Evolutionary conservation across 192 early-diverging fungal species (phyloP).

Genomic region (Gamsiella multidivaricata): DNA sequence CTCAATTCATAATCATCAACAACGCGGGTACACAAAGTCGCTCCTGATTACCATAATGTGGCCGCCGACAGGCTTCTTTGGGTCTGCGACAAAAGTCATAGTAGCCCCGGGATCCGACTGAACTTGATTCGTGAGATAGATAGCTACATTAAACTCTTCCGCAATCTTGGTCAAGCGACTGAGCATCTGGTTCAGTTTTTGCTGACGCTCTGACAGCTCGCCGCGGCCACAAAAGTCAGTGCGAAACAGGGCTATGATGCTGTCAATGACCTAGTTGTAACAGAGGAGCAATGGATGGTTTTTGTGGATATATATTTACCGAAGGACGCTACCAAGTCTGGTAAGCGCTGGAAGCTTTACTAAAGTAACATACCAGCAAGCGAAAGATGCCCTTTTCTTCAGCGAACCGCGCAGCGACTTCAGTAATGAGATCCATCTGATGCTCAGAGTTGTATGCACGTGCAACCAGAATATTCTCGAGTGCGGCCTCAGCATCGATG

Average conservation of each 20-base stretch:
- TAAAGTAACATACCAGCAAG: constrained; percentile 56
- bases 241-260: constrained; percentile 85
- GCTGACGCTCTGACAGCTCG: constrained; percentile 88
- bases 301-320: too few relatives aligned
- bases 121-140: constrained; percentile 85
- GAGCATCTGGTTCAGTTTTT: constrained; percentile 82
- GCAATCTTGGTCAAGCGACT: constrained; percentile 77
- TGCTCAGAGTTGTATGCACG: constrained; percentile 88
- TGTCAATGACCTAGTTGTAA: constrained; percentile 71
- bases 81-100: constrained; percentile 85
- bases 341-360: neutral
- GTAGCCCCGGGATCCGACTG: constrained; percentile 68
- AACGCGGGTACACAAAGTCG: neutral
- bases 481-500: constrained; percentile 66
- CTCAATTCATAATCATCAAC: neutral
- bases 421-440: constrained; percentile 82
- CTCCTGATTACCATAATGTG: constrained; percentile 77
- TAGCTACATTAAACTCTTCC: constrained; percentile 88
- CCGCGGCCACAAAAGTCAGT: constrained; percentile 86
- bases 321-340: too few relatives aligned
- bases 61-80: constrained; percentile 89
- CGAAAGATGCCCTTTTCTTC: constrained; percentile 72
- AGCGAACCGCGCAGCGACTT: constrained; percentile 77
- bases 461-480: constrained; percentile 84
- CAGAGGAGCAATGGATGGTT: too few relatives aligned